These are phyloP conservation scores for Aspergillus sojae DNA, from an alignment of 2,329 filamentous ascomycete genomes.

Conservation along the genomic window DNA sequence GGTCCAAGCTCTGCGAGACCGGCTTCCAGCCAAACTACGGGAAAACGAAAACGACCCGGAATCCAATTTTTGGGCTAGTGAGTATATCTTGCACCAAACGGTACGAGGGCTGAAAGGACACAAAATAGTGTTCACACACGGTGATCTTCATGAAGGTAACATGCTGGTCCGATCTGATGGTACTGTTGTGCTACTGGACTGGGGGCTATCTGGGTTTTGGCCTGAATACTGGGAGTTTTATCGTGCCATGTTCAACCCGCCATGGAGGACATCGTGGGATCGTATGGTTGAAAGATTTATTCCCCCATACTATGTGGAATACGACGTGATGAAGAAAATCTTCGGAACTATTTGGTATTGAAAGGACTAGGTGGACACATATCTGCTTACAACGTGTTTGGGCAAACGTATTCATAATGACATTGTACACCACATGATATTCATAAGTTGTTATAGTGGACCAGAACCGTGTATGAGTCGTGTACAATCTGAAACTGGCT, in stretches of 20 bases:
- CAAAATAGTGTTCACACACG: background rate
- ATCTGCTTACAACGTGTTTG: background rate
- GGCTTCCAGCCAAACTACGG: background rate
- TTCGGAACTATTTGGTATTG: background rate
- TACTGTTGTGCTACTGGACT: background rate
- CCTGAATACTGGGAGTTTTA: background rate
- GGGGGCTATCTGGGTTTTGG: background rate
- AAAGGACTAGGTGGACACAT: background rate
- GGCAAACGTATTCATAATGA: background rate
- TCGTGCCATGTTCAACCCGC: background rate
- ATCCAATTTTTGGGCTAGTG: background rate
- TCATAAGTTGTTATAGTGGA: background rate
- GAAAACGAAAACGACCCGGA: background rate
- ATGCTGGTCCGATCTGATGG: background rate
- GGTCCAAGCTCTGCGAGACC: background rate
- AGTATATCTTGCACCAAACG: background rate
- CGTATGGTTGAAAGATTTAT: background rate
- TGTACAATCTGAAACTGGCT: background rate
- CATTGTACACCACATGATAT: background rate
- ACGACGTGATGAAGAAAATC: background rate
- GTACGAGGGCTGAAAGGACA: background rate
- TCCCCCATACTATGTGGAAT: background rate
- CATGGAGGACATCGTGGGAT: background rate
- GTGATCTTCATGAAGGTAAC: background rate
- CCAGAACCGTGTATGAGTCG: rapidly evolving